These are phyloP conservation scores for Torrubiella hemipterigena DNA, from an alignment of 2,329 filamentous ascomycete genomes.

Conservation along the genomic window DNA sequence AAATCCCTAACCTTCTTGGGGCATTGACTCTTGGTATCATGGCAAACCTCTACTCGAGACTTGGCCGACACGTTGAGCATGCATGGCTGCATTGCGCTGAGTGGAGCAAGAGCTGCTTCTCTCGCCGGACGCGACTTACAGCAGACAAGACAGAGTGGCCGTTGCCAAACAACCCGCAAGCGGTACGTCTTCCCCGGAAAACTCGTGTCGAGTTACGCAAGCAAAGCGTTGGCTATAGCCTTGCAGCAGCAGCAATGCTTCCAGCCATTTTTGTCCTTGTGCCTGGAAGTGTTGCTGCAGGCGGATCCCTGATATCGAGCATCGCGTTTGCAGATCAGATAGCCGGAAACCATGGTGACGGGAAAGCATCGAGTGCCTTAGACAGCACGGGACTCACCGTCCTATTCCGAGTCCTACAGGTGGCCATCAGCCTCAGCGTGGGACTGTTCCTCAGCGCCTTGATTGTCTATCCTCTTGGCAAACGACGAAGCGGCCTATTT, in stretches of 20 bases:
- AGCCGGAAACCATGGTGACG: too few relatives aligned
- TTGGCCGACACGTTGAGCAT: too few relatives aligned
- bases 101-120: too few relatives aligned
- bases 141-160: too few relatives aligned
- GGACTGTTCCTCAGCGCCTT: constrained; percentile 2
- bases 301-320: constrained; percentile 2
- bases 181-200: too few relatives aligned
- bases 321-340: constrained; percentile 2
- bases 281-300: constrained; percentile 3
- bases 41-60: constrained; percentile 2
- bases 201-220: too few relatives aligned
- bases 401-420: constrained; percentile 1
- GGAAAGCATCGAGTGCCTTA: background rate
- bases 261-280: constrained; percentile 6
- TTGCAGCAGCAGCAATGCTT: constrained; percentile 5
- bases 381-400: too few relatives aligned
- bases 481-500: constrained; percentile 3
- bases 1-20: constrained; percentile 4
- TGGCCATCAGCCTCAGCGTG: constrained; percentile 2
- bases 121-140: too few relatives aligned
- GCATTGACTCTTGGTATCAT: constrained; percentile 4
- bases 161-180: too few relatives aligned
- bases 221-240: too few relatives aligned
- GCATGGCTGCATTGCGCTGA: too few relatives aligned
- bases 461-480: constrained; percentile 3